These are phyloP conservation scores for Choiromyces venosus DNA, from an alignment of 495 filamentous ascomycete species.

Conservation along the genomic window DNA sequence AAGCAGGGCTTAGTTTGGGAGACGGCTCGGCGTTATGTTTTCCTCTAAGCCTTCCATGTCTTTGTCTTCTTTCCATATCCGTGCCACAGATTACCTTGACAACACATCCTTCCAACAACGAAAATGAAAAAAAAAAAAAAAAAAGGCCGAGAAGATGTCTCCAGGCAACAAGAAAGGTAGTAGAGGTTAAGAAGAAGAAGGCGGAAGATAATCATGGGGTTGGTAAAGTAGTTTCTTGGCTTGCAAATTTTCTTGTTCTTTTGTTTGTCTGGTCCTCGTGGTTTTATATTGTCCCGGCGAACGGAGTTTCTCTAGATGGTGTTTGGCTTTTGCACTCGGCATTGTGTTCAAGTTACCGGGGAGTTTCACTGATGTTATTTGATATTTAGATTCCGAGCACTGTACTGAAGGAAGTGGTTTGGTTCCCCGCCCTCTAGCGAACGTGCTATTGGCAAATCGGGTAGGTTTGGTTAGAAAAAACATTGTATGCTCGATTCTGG, in stretches of 20 bases:
- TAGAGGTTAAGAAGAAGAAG: no score
- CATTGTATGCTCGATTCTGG: background rate
- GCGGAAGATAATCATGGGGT: no score
- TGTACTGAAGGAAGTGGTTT: background rate
- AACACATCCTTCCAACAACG: background rate
- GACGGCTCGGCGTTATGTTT: background rate
- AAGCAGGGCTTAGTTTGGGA: background rate
- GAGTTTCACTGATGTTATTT: background rate
- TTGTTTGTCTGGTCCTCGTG: no score
- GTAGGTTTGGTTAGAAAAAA: background rate
- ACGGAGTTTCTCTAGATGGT: no score
- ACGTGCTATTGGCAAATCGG: background rate
- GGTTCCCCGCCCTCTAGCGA: background rate
- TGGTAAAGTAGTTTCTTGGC: no score
- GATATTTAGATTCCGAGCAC: background rate
- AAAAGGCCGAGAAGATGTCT: no score
- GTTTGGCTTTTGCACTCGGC: background rate
- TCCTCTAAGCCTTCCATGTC: background rate
- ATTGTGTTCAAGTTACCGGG: background rate
- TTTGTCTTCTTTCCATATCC: background rate
- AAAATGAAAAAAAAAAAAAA: no score
- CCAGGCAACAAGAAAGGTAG: no score
- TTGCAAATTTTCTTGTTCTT: no score
- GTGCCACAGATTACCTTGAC: no score
- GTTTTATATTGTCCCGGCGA: no score